Base-by-base conservation (phyloP, 2,329 filamentous ascomycete genomes). In the Ascochyta viciae-villosae region DNA sequence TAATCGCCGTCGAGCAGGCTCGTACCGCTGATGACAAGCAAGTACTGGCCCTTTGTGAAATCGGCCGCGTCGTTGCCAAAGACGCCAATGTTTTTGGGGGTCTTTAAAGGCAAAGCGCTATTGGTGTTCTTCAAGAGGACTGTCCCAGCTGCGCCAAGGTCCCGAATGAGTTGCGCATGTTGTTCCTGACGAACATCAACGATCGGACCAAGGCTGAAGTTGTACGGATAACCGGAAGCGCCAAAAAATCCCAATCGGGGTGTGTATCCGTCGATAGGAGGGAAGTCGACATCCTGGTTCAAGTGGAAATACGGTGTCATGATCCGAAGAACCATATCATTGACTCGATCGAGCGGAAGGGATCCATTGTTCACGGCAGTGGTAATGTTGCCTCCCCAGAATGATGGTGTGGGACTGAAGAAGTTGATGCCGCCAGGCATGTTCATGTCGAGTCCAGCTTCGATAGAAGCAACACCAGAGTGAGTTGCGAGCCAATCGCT, bases 381-480 rank as follows among this genome's bases (percentile, higher is more conserved):
- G 1, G 74, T 77, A 2, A 79, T 50, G 34, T 78, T 79, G 24
- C 58, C 64, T 3, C 72, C 74, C 41, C 74, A 80, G 54, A 71
- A 74, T 2, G 67, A 71, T 1, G 65, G 50, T 0, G 52, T 38
- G 1, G 40, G 53, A 1, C 8, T 16, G 0, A 49, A 24, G 51
- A 73, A 72, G 3, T 19, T 22, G 31, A 74, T 67, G 4, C 66
- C 68, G 2, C 73, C 74, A 6, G 75, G 74, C 74, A 76, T 77
- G 72, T 81, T 43, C 77, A 84, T 83, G 27, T 81, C 60, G 2
- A 87, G 74, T 2, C 80, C 78, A 24, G 74, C 79, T 37, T 80
- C 67, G n/a, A 79, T 77, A 4, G 77, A 68, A 4, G 75, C 64
- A 2, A 80, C 74, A 2, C 78, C 79, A 10, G 43, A 42, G 19